Evolutionary conservation across 306 rosid species (phyloP), one percentile per base, ranked within the genome.

Genomic region (Lupinus albus): DNA sequence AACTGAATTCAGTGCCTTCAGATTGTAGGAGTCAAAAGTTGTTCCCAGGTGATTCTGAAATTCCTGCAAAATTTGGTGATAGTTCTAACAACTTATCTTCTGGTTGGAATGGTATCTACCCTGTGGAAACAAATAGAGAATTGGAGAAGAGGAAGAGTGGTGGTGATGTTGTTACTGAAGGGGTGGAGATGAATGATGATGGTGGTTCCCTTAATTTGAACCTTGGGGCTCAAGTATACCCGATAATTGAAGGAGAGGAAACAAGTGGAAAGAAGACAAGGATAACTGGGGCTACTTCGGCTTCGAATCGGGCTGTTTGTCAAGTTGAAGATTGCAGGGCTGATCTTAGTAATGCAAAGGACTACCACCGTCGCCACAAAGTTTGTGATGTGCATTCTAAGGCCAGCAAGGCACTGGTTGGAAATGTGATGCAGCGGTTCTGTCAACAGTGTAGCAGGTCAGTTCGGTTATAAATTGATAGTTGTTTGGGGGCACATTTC

Each of bases 371-470:
- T 8, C 79, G 98, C 44, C 98, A 92, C 67, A 92, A 88, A 81
- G 98, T 92, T 50, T 92, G 98, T 50, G 91, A 84, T 25, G 46
- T 82, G 75, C 98, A 92, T 87, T 89, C 98, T 33, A 92, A 89
- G 82, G 91, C 95, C 15, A 81, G 68, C 73, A 77, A 74, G 60
- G 98, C 98, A 4, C 82, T 73, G 17, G 98, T 92, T 25, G 96
- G 91, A 30, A 87, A 67, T 73, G 84, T 84, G 64, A 61, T 92
- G 98, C 96, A 92, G 80, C 78, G 98, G 51, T 92, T 92, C 68
- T 92, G 98, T 81, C 98, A 92, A 45, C 98, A 92, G 82, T 92
- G 98, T 72, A 92, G 98, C 89, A 88, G 98, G 98, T 92, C 62
- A 79, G 87, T 79, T 75, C 57, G 68, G 39, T 82, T 76, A 11